Evolutionary conservation across 176 grass and related monocot genomes (phyloP), one percentile per base, ranked within the genome.

Genomic region (Ensete glaucum): DNA sequence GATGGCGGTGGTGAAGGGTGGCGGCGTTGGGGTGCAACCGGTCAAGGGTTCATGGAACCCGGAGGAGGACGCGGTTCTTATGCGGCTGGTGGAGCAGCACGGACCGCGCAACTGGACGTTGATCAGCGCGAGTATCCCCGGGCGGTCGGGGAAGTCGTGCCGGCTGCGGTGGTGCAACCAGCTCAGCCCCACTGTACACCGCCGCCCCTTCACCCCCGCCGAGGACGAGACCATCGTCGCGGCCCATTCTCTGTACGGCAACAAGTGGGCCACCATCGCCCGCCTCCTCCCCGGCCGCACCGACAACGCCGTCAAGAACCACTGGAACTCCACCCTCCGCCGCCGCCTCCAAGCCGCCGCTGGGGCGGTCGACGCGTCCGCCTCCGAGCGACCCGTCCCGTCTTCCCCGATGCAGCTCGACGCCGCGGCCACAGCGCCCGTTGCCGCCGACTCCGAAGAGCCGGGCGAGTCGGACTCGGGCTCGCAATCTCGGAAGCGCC

Each of bases 181-280:
- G 78, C 78, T 88, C 16, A 84, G 76, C 64, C 82, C 82, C 7
- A 56, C 26, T 0, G 71, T 84, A 11, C 79, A 82, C 64, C 82
- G 82, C 71, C 79, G 79, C 6, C 57, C 86, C 8, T 88, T 88
- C 79, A 82, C 82, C 2, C 34, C 63, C 0, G 54, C 67, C 0
- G 86, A 88, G 75, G 86, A 82, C 48, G 65, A 70, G 1, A 11
- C 53, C 19, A 81, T 85, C 57, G 8, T 84, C 71, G 24, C 54
- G 19, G 77, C 88, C 23, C 80, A 91, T 11, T 64, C 79, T 0
- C 77, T 29, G 74, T 66, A 75, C 25, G 88, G 89, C 9, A 91
- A 91, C 80, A 91, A 83, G 88, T 91, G 88, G 88, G 85, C 88
- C 48, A 57, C 80, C 73, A 91, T 91, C 54, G 88, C 88, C n/a